phyloP scores from a whole-genome alignment of 371 early-diverging fungal species.

The Parasitella parasitica region DNA sequence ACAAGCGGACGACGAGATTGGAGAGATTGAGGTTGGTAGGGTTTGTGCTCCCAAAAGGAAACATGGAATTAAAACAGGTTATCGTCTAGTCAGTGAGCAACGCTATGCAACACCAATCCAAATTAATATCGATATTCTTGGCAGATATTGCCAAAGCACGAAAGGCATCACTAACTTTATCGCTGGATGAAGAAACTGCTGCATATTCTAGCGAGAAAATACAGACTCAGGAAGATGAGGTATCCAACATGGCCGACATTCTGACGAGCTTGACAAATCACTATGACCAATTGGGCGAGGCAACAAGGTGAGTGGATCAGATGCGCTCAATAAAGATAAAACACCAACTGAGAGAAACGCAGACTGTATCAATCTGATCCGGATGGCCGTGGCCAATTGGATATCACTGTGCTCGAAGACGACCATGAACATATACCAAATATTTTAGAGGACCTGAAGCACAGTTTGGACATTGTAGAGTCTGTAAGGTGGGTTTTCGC shows the following conservation, averaged over 20 bases:
- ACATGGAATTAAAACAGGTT: neutral
- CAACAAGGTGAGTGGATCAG: conserved; percentile 32
- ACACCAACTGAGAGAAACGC: no score
- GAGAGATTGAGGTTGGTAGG: conserved; percentile 38
- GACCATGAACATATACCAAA: conserved; percentile 46
- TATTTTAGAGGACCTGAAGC: conserved; percentile 36
- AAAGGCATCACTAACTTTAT: conserved; percentile 26
- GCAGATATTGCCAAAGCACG: conserved; percentile 25
- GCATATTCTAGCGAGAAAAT: conserved; percentile 31
- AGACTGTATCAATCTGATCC: conserved; percentile 38
- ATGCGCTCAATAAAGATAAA: neutral
- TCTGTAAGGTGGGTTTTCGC: conserved; percentile 22
- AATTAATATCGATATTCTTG: conserved; percentile 24
- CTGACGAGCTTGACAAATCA: conserved; percentile 47
- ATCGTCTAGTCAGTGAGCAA: conserved; percentile 6
- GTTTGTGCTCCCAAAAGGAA: neutral
- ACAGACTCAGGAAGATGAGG: conserved; percentile 39
- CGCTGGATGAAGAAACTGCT: conserved; percentile 27
- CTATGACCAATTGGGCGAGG: conserved; percentile 50
- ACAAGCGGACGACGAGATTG: conserved; percentile 48
- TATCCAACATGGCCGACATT: conserved; percentile 50
- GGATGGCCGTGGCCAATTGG: conserved; percentile 27
- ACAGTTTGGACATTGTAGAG: conserved; percentile 34
- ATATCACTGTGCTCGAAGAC: conserved; percentile 43
- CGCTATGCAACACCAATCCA: conserved; percentile 20